These are phyloP conservation scores for Allium fistulosum DNA, from an alignment of 106 monocot species.

Conservation along the genomic window DNA sequence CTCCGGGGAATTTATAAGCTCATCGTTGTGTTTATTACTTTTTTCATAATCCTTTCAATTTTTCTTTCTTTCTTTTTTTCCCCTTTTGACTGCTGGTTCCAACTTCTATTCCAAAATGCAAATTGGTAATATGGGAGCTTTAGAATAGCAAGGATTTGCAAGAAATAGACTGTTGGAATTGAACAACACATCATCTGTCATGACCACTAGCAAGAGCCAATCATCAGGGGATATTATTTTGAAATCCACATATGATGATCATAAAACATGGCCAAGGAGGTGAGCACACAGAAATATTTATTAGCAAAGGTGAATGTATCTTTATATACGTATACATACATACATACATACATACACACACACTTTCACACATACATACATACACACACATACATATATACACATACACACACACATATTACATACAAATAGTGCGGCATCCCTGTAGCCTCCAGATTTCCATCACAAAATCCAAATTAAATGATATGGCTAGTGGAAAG, in stretches of 20 bases:
- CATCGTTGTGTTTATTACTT: background rate
- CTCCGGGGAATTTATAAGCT: constrained; percentile 31
- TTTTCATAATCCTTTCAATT: background rate
- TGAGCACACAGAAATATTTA: background rate
- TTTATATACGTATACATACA: too few species aligned
- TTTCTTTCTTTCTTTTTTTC: background rate
- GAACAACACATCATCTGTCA: constrained; percentile 30
- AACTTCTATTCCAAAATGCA: constrained; percentile 6
- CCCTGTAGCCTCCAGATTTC: too few species aligned
- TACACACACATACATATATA: too few species aligned
- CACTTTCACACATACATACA: too few species aligned
- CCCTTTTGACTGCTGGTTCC: background rate
- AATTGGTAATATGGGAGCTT: constrained; percentile 42
- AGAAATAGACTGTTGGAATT: constrained; percentile 48
- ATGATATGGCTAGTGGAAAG: too few species aligned
- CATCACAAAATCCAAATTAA: too few species aligned
- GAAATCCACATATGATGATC: constrained; percentile 46
- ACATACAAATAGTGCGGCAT: too few species aligned
- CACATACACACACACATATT: too few species aligned
- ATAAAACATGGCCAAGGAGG: constrained; percentile 55
- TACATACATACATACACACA: too few species aligned
- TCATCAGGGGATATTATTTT: constrained; percentile 48
- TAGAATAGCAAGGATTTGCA: constrained; percentile 59
- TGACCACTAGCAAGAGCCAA: constrained; percentile 28
- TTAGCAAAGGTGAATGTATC: too few species aligned